Evolutionary conservation across 129 eudicot species (phyloP), one percentile per base, ranked within the genome.

Genomic region (Deinandra increscens): DNA sequence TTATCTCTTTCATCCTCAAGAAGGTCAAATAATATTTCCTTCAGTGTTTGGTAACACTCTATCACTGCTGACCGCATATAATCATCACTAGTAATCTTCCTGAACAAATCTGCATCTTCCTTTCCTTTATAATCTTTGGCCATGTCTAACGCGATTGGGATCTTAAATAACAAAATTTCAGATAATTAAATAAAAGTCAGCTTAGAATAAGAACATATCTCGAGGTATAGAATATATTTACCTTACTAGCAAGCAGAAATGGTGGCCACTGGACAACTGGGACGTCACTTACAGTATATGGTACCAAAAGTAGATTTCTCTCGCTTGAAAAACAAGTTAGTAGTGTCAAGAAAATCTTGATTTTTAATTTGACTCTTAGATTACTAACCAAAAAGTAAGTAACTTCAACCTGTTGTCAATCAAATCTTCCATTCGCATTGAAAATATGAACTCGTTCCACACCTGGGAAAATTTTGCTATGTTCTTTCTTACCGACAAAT

Each of bases 221-320:
- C 11, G 31, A 63, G 34, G 51, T 70, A 45, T 31, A 39, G 26
- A 19, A 37, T 29, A 59, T 63, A 17, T 19, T 50, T 74, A 94
- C 99, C 99, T 94, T 94, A 75, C 99, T 94, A 72, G 99, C 97
- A 63, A 94, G 97, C 81, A 94, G 82, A 70, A 94, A 94, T 72
- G 99, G 99, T 75, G 99, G 99, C 99, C 99, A 94, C 81, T 94
- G 99, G 72, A 94, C 88, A 18, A 94, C 97, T 11, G 87, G 77
- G 55, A 90, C 87, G 23, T 75, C 80, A 71, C 91, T 85, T 49
- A 86, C 80, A 29, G 97, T 71, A 78, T 90, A 90, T n/a, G 99
- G 99, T 76, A 94, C 97, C 75, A 94, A 97, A 66, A 94, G 97
- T 78, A 94, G 75, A 81, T 94, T 85, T 80, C 83, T 89, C 85